Conservation (phyloP, 306 rosid species). For the Pyrus pyrifolia region DNA sequence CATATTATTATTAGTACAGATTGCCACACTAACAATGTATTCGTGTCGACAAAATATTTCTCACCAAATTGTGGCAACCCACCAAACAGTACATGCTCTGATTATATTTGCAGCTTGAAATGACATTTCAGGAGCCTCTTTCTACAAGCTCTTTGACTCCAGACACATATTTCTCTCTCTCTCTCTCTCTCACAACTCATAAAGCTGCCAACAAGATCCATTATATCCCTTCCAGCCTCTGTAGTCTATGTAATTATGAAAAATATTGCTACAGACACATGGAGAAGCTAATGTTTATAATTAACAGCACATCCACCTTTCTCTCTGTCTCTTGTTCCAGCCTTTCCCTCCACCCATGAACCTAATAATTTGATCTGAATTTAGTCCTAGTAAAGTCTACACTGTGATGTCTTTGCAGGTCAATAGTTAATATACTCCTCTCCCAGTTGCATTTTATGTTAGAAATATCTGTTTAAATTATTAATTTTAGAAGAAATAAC, state of each 20-base stretch:
- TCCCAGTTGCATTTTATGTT: background rate
- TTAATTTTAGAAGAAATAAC: background rate
- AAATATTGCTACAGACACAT: background rate
- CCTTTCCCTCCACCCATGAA: background rate
- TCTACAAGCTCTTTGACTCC: background rate
- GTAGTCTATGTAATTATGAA: background rate
- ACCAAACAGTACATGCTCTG: conserved; percentile 39
- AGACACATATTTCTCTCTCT: background rate
- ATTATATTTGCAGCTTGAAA: conserved; percentile 40
- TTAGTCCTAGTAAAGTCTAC: background rate
- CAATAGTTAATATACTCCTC: background rate
- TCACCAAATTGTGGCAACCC: background rate
- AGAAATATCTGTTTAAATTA: too few species aligned
- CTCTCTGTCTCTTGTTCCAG: background rate
- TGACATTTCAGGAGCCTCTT: conserved; percentile 41
- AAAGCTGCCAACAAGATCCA: conserved; percentile 56
- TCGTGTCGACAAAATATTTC: background rate
- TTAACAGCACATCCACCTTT: conserved; percentile 12
- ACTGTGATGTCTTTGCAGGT: background rate
- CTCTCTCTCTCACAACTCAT: background rate
- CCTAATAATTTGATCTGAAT: background rate
- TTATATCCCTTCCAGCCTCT: conserved; percentile 22
- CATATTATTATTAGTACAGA: background rate
- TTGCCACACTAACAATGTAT: too few species aligned
- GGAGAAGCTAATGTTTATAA: background rate